Base-by-base conservation (phyloP, 148 eudicot genomes). In the Vaccinium myrtillus region DNA sequence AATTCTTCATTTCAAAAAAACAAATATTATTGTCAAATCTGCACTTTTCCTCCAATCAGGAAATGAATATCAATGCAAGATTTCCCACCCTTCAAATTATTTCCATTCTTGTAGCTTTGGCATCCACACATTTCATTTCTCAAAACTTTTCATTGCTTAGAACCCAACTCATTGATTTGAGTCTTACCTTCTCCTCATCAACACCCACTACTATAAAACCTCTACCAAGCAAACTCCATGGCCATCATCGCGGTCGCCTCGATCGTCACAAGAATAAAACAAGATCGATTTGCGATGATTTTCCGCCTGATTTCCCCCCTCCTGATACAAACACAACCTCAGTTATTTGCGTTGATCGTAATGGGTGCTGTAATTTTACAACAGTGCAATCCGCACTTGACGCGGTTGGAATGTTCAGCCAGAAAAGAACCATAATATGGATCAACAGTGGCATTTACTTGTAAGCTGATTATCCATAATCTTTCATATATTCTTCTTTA, bases 301-400 rank as follows among this genome's bases (percentile, higher is more conserved):
- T 96, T 74, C 95, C 99, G 0, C 89, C 91, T 9, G 88, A 92
- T 85, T 85, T 95, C 55, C 95, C 98, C 10, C 94, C 95, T 75
- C 90, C 95, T 0, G 95, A 90, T 85, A 90, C 96, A 0, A 88
- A 88, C 86, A 89, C 94, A 4, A 93, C 93, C 12, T 87, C 92
- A 10, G 79, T 86, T 30, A 56, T 93, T 16, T 96, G 99, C 73
- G 99, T 96, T 7, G 99, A 96, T 88, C 86, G 79, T 25, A 92
- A 94, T 23, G 99, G 99, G n/a, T 96, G 99, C 65, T 96, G 99
- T 83, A 93, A 95, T 83, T 96, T 92, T 87, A 95, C 98, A 0
- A 89, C 95, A 0, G 89, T 96, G 8, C 98, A 96, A 79, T 90
- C 97, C 3, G 99, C 99, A 46, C 89, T 96, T 15, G 94, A 93